Base-by-base conservation (phyloP, 805 yeast genomes). In the Yamadazyma takamatsuzukensis region DNA sequence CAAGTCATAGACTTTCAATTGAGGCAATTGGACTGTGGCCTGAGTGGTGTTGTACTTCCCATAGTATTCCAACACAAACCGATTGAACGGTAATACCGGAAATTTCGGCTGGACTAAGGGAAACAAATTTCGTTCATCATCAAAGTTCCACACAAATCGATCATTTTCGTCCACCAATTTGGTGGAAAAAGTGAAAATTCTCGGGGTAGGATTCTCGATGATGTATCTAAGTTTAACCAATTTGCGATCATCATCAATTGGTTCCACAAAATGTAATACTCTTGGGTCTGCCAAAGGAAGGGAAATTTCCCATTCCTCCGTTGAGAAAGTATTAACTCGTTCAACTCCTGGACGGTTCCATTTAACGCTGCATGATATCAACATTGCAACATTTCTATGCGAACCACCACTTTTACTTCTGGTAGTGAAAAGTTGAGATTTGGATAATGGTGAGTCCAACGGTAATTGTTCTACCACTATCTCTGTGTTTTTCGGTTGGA, bases 141-240 rank as follows among this genome's bases (percentile, higher is more conserved):
- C 47, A 37, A 55, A 56, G 10, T 29, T 34, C 63, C 63, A 59
- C 4, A 31, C 37, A 39, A 45, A 56, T 39, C 40, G 23, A 4
- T 43, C 48, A 13, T 40, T 37, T 11, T 40, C 46, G 10, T 42
- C 48, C 2, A 43, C 59, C 52, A 78, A 53, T 9, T 65, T 59
- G 2, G 78, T 63, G 9, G 79, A 57, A 44, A 83, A 86, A 8
- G 77, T 76, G 42, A 86, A 76, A 2, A 80, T 70, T 27, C 81
- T 64, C 2, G 82, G 68, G 0, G 94, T 81, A 10, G 94, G 88
- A 48, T 85, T 85, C 49, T 85, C 95, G 30, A 85, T 48, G 32
- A 68, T 64, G 49, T 74, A 84, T 10, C 49, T 61, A 27, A 76
- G 51, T 26, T 49, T 54, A 11, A 64, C 43, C 2, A 37, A 40